Conservation (phyloP, 306 rosid genomes). For the Vigna hirtella region DNA sequence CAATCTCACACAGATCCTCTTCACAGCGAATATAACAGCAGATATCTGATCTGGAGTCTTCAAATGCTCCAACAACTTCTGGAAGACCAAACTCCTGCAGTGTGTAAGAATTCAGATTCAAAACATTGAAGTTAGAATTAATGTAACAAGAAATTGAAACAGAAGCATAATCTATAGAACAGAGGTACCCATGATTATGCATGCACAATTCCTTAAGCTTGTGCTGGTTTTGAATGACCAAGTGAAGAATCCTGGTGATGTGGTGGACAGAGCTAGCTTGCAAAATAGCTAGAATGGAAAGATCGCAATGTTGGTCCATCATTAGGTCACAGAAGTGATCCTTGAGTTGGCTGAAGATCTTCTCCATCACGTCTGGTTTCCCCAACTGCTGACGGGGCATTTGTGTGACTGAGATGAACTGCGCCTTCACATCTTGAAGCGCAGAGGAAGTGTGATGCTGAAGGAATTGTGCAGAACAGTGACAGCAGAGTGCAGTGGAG, state of each 20-base stretch:
- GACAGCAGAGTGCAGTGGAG: neutral
- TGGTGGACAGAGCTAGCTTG: neutral
- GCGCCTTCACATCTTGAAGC: conserved; percentile 17
- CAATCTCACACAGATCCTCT: conserved; percentile 16
- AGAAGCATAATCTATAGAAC: no score
- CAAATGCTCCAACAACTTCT: conserved; percentile 31
- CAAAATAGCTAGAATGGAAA: conserved; percentile 34
- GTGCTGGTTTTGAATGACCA: neutral
- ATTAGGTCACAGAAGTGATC: conserved; percentile 27
- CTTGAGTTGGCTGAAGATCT: conserved; percentile 29
- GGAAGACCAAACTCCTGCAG: conserved; percentile 44
- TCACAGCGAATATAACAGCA: neutral
- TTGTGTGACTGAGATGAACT: neutral
- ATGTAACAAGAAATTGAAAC: no score
- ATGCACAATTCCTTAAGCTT: conserved; percentile 35
- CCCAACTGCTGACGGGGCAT: neutral
- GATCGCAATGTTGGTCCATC: conserved; percentile 10
- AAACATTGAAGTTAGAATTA: neutral
- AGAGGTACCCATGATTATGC: conserved; percentile 37
- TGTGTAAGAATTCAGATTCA: neutral
- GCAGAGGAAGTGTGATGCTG: neutral
- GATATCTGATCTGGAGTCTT: conserved; percentile 2
- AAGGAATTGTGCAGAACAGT: neutral
- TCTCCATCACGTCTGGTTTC: neutral
- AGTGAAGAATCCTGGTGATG: neutral